These are phyloP conservation scores for Botryococcus braunii DNA, from an alignment of 163 green algal genomes.

Conservation along the genomic window DNA sequence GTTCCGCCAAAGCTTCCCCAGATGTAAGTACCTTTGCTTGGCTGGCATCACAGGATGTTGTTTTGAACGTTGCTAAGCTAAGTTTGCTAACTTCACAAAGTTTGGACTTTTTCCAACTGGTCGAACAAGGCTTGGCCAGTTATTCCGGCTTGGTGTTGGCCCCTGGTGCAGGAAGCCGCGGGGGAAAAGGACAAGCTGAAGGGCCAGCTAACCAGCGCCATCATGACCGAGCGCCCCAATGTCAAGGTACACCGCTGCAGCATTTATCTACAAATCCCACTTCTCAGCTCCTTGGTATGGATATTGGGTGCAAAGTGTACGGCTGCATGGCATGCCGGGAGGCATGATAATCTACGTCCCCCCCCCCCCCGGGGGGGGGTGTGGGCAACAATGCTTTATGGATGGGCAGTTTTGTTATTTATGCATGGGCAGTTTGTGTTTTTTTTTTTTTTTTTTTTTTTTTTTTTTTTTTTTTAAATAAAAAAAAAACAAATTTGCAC, in stretches of 20 bases:
- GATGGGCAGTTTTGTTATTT: too few relatives aligned
- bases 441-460: too few relatives aligned
- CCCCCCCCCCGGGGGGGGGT: too few relatives aligned
- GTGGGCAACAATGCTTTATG: too few relatives aligned
- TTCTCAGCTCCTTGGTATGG: too few relatives aligned
- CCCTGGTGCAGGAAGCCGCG: neutral
- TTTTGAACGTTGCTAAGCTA: neutral
- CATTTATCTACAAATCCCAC: too few relatives aligned
- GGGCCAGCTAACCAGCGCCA: slow-evolving; percentile 57
- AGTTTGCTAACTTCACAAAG: neutral
- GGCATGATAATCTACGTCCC: too few relatives aligned
- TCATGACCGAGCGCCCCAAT: slow-evolving; percentile 94
- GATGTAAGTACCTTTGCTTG: neutral
- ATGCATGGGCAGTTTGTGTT: too few relatives aligned
- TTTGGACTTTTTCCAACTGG: neutral
- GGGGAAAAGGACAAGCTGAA: slow-evolving; percentile 78
- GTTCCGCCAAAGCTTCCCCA: neutral
- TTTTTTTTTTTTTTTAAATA: too few relatives aligned
- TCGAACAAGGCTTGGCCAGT: neutral
- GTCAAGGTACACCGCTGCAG: slow-evolving; percentile 52
- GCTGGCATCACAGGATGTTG: neutral
- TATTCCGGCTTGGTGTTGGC: neutral
- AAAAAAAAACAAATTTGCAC: too few relatives aligned
- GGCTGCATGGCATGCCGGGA: too few relatives aligned
- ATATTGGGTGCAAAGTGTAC: too few relatives aligned